Conservation (phyloP, 2,329 filamentous ascomycete genomes). For the Aspergillus versicolor region DNA sequence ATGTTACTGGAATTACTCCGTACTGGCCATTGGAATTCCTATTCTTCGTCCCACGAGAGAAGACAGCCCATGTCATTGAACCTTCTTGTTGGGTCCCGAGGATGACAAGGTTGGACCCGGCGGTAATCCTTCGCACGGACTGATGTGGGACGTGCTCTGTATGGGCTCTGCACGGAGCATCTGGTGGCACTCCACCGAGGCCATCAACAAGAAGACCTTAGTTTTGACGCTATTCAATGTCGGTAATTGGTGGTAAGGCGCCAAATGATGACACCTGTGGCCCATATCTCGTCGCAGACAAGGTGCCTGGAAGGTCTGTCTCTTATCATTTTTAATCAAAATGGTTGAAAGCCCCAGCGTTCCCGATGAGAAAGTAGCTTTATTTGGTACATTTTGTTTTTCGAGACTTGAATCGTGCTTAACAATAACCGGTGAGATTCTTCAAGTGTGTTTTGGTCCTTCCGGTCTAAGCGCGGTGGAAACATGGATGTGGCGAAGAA, state of each 20-base stretch:
- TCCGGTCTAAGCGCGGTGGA: conserved; percentile 14
- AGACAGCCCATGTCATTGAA: conserved; percentile 4
- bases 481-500: neutral
- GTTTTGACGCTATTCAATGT: conserved; percentile 10
- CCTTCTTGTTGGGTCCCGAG: neutral
- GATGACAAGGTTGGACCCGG: neutral
- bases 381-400: neutral
- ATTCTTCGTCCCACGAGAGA: conserved; percentile 2
- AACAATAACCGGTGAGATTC: neutral
- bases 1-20: neutral
- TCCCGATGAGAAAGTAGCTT: neutral
- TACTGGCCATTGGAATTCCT: neutral
- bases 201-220: conserved; percentile 7
- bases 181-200: conserved; percentile 4
- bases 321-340: neutral
- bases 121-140: neutral
- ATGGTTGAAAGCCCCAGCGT: neutral
- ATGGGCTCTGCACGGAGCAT: conserved; percentile 2
- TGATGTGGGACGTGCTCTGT: conserved; percentile 1
- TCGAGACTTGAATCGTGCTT: neutral
- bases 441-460: conserved; percentile 7
- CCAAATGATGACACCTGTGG: neutral
- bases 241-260: conserved; percentile 2
- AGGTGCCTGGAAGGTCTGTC: neutral
- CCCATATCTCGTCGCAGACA: neutral